Evolutionary conservation across 1,139 yeast genomes (phyloP).

Genomic region (Magnusiomyces ingens): DNA sequence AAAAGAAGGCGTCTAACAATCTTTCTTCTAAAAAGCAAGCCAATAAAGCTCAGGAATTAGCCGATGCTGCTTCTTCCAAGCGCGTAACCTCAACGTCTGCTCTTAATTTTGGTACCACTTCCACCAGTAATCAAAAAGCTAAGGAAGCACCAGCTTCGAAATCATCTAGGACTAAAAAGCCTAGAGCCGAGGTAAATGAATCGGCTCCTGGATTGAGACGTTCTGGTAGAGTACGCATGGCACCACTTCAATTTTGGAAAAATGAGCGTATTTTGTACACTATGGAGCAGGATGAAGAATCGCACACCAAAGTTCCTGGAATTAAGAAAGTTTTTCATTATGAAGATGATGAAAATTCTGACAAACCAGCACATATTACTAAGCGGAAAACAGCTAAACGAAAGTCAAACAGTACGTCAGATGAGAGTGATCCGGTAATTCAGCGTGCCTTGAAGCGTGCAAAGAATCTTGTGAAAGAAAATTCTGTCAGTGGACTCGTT

Average conservation of each 20-base stretch:
- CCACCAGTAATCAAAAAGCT: slow-evolving; percentile 2
- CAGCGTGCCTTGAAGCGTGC: background rate
- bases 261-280: slow-evolving; percentile 70
- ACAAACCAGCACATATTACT: slow-evolving; percentile 10
- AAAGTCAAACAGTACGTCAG: slow-evolving; percentile 14
- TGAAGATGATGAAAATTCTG: slow-evolving; percentile 7
- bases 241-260: slow-evolving; percentile 82
- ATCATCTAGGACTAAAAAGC: background rate
- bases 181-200: background rate
- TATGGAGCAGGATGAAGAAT: slow-evolving; percentile 25
- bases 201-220: slow-evolving; percentile 30
- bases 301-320: slow-evolving; percentile 24
- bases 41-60: too few species aligned
- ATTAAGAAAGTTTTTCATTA: slow-evolving; percentile 24
- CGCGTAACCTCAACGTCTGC: too few species aligned
- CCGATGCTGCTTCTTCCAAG: too few species aligned
- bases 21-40: too few species aligned
- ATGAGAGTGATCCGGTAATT: slow-evolving; percentile 11
- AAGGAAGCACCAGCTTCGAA: background rate
- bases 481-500: slow-evolving; percentile 3
- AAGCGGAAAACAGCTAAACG: slow-evolving; percentile 23
- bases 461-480: slow-evolving; percentile 4
- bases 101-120: background rate
- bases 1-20: too few species aligned
- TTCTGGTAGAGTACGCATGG: slow-evolving; percentile 58